These are phyloP conservation scores for Hylodesmum podocarpum DNA, from an alignment of 306 rosid genomes.

Conservation along the genomic window DNA sequence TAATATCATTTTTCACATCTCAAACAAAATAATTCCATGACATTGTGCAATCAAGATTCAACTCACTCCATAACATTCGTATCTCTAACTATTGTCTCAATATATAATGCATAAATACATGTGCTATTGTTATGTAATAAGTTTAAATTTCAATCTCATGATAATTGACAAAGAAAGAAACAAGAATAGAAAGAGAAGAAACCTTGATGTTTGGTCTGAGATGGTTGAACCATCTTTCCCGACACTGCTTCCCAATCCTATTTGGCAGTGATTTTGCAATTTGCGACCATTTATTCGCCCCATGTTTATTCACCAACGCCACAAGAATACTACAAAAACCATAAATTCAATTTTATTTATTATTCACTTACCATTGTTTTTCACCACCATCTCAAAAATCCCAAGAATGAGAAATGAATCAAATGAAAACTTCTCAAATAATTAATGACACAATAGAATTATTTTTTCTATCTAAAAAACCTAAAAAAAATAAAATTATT, in stretches of 20 bases:
- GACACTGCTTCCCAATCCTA: slow-evolving; percentile 70
- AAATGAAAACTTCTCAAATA: too few relatives aligned
- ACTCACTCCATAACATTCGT: too few relatives aligned
- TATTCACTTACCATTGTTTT: neutral
- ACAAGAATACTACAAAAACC: slow-evolving; percentile 41
- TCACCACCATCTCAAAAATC: neutral
- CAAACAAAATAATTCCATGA: too few relatives aligned
- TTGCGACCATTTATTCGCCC: slow-evolving; percentile 61
- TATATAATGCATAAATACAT: neutral
- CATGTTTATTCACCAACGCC: slow-evolving; percentile 43
- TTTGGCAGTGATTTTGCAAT: slow-evolving; percentile 51
- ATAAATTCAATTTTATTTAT: neutral
- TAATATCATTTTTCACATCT: neutral
- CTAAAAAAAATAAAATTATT: too few relatives aligned
- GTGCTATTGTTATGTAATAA: neutral
- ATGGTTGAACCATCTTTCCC: slow-evolving; percentile 90
- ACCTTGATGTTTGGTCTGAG: slow-evolving; percentile 72
- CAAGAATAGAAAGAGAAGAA: neutral
- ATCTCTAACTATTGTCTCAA: too few relatives aligned
- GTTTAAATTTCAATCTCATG: neutral
- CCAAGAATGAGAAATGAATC: neutral
- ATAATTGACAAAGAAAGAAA: too few relatives aligned
- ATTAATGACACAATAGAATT: too few relatives aligned
- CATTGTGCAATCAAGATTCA: too few relatives aligned
- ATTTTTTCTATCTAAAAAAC: too few relatives aligned